phyloP scores from a whole-genome alignment of 2,329 filamentous ascomycete species.

The Aspergillus transmontanensis region DNA sequence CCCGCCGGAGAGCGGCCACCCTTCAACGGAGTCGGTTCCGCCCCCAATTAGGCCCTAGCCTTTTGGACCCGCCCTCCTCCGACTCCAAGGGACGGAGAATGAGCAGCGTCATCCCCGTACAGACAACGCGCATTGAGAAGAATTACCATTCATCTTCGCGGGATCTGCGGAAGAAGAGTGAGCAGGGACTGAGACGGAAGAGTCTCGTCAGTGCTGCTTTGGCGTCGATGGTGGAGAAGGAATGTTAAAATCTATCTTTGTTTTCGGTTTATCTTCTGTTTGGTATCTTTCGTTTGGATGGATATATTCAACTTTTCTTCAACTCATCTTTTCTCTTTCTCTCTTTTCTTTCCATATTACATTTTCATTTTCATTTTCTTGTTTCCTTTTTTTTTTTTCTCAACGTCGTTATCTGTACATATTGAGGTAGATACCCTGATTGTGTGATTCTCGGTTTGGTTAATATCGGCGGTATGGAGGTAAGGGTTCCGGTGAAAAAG shows the following conservation, averaged over 20 bases:
- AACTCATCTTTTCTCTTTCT: background rate
- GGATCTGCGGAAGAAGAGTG: conserved; percentile 35
- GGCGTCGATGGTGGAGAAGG: conserved; percentile 36
- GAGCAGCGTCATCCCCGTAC: conserved; percentile 29
- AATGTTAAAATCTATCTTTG: background rate
- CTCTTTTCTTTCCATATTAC: background rate
- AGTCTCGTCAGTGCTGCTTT: conserved; percentile 43
- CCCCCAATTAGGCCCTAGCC: conserved; percentile 17
- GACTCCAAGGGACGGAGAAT: conserved; percentile 27
- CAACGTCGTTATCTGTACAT: conserved; percentile 6
- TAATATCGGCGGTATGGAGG: background rate
- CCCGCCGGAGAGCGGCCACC: conserved; percentile 32
- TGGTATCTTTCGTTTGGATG: conserved; percentile 1
- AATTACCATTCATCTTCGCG: conserved; percentile 29
- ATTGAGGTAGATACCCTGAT: conserved; percentile 17
- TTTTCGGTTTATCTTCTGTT: background rate
- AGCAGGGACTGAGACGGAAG: conserved; percentile 39
- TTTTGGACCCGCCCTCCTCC: background rate
- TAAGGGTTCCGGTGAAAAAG: background rate
- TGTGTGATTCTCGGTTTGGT: conserved; percentile 9
- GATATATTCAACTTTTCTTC: background rate
- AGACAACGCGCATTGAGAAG: conserved; percentile 38
- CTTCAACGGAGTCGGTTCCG: conserved; percentile 34
- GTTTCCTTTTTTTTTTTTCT: background rate
- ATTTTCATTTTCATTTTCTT: no score